These are phyloP conservation scores for Rhizophora mangle DNA, from an alignment of 345 rosid genomes.

Conservation along the genomic window DNA sequence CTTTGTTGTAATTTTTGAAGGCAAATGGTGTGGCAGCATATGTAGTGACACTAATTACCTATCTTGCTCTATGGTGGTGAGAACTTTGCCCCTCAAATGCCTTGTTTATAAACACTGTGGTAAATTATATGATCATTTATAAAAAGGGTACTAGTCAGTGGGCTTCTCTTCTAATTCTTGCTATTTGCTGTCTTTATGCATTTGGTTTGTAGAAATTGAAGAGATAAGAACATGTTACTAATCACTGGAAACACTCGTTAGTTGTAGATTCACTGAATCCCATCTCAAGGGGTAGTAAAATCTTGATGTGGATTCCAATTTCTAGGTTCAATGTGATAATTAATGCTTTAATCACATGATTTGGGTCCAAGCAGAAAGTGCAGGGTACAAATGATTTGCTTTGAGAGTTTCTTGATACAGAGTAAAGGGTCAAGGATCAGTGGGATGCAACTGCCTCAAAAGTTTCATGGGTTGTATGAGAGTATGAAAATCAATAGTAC, in stretches of 20 bases:
- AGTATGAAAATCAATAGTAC: too few relatives aligned
- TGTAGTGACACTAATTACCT: constrained; percentile 66
- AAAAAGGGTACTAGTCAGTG: neutral
- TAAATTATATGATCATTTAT: neutral
- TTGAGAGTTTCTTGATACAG: too few relatives aligned
- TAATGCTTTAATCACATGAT: too few relatives aligned
- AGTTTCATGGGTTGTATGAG: too few relatives aligned
- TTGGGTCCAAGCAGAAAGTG: too few relatives aligned
- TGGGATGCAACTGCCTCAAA: too few relatives aligned
- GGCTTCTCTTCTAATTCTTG: neutral
- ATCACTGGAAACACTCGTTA: neutral
- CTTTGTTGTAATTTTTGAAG: constrained; percentile 41
- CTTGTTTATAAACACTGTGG: neutral
- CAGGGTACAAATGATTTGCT: too few relatives aligned
- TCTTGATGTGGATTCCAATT: too few relatives aligned
- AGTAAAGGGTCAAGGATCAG: too few relatives aligned
- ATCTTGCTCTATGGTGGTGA: constrained; percentile 95
- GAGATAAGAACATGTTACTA: neutral
- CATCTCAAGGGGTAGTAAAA: too few relatives aligned
- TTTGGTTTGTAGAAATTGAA: neutral
- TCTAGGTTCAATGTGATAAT: too few relatives aligned
- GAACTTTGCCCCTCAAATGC: constrained; percentile 23
- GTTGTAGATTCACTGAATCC: neutral
- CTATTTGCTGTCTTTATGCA: neutral
- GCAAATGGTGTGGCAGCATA: constrained; percentile 91